phyloP scores from a whole-genome alignment of 306 rosid genomes.

The Pterocarpus macrocarpus region DNA sequence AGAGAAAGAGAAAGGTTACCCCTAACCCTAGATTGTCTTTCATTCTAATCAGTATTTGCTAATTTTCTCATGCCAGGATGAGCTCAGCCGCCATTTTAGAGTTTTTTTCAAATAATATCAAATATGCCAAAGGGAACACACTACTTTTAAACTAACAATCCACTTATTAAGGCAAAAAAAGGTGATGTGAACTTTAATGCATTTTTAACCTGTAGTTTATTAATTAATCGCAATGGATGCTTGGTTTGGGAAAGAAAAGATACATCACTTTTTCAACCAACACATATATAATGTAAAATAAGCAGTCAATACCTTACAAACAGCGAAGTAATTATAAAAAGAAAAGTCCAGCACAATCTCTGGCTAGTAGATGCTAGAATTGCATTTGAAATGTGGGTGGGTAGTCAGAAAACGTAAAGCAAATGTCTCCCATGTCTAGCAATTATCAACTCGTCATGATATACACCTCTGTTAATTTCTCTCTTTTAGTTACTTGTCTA shows the following conservation, averaged over 20 bases:
- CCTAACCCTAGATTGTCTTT: constrained; percentile 4
- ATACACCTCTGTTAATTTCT: neutral
- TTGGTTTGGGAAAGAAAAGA: constrained; percentile 40
- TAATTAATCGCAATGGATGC: constrained; percentile 18
- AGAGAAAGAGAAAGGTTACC: neutral
- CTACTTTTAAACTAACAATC: constrained; percentile 51
- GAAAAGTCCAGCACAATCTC: neutral
- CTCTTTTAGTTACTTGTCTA: neutral
- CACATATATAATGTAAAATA: constrained; percentile 9
- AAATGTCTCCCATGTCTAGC: neutral
- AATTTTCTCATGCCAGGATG: constrained; percentile 38
- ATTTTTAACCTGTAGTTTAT: constrained; percentile 40
- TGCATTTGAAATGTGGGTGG: constrained; percentile 18
- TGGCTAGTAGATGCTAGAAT: neutral
- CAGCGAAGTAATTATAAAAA: neutral
- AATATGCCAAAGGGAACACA: constrained; percentile 6
- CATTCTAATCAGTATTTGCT: constrained; percentile 13
- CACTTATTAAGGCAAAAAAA: constrained; percentile 43
- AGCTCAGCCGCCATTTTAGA: constrained; percentile 62
- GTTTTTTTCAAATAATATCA: constrained; percentile 7
- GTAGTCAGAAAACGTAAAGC: neutral
- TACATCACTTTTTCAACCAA: constrained; percentile 36
- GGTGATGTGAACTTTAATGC: constrained; percentile 43
- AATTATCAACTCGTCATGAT: neutral
- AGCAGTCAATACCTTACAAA: constrained; percentile 28